Conservation (phyloP, 2,329 filamentous ascomycete species). For the Penicillium sp. region DNA sequence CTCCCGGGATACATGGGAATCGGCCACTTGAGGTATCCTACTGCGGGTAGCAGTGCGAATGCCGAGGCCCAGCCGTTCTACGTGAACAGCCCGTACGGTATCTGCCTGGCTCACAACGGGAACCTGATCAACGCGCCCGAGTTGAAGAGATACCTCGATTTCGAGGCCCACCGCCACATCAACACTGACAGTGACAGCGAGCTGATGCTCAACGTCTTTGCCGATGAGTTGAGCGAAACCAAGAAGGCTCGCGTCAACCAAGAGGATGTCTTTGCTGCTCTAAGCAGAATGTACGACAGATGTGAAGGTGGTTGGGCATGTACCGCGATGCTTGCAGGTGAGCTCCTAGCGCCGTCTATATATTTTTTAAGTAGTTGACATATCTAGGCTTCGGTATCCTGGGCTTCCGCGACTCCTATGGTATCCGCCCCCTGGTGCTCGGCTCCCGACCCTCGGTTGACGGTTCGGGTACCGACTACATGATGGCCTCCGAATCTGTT, state of each 20-base stretch:
- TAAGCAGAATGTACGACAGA: conserved; percentile 72
- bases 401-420: conserved; percentile 78
- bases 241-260: conserved; percentile 80
- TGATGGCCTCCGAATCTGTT: conserved; percentile 88
- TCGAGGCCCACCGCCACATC: conserved; percentile 81
- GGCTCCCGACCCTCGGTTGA: conserved; percentile 74
- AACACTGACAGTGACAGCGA: conserved; percentile 91
- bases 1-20: conserved; percentile 87
- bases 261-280: conserved; percentile 74
- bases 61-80: conserved; percentile 93
- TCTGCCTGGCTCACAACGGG: conserved; percentile 82
- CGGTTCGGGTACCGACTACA: conserved; percentile 75
- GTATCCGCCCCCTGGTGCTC: conserved; percentile 81
- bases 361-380: conserved; percentile 19
- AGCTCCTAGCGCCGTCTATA: conserved; percentile 15
- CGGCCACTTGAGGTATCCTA: conserved; percentile 86
- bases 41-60: conserved; percentile 80
- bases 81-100: conserved; percentile 83
- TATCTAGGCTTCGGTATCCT: conserved; percentile 72
- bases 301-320: conserved; percentile 80
- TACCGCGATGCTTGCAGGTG: conserved; percentile 78
- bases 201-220: conserved; percentile 86
- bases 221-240: conserved; percentile 77
- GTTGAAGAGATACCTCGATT: conserved; percentile 72
- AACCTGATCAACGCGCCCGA: conserved; percentile 82